Conservation (phyloP, 108 stramenopile species). For the Epipyxis sp. region DNA sequence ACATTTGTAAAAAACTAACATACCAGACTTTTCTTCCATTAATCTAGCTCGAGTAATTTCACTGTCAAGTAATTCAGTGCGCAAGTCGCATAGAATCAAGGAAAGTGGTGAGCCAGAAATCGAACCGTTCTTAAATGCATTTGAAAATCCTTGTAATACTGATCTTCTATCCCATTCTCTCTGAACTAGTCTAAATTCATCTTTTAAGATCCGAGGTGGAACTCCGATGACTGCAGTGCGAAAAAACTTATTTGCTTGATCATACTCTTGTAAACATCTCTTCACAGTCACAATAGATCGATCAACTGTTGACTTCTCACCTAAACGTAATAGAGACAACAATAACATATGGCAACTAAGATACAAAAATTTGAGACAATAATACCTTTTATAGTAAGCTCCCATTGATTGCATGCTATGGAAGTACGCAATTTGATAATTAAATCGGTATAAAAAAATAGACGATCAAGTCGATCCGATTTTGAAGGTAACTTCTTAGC, state of each 20-base stretch:
- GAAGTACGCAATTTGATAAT: constrained; percentile 8
- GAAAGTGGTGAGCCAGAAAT: background rate
- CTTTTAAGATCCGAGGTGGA: background rate
- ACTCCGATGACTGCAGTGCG: background rate
- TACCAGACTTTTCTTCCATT: background rate
- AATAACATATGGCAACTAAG: too few species aligned
- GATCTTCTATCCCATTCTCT: constrained; percentile 21
- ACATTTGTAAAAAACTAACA: too few species aligned
- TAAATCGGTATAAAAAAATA: constrained; percentile 21
- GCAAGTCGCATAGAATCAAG: background rate
- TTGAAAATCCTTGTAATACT: background rate
- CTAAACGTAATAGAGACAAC: too few species aligned
- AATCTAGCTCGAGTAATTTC: background rate
- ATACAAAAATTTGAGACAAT: too few species aligned
- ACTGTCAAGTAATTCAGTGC: background rate
- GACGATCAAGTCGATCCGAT: constrained; percentile 26
- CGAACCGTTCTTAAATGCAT: background rate
- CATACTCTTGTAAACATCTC: constrained; percentile 12
- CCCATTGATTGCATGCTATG: constrained; percentile 10
- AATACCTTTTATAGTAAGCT: background rate
- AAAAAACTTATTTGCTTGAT: constrained; percentile 13
- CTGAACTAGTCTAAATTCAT: constrained; percentile 11
- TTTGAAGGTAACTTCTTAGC: constrained; percentile 1
- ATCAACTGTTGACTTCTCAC: background rate
- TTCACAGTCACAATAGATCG: constrained; percentile 4